Conservation (phyloP, 1,139 yeast genomes). For the Blastobotrys proliferans region DNA sequence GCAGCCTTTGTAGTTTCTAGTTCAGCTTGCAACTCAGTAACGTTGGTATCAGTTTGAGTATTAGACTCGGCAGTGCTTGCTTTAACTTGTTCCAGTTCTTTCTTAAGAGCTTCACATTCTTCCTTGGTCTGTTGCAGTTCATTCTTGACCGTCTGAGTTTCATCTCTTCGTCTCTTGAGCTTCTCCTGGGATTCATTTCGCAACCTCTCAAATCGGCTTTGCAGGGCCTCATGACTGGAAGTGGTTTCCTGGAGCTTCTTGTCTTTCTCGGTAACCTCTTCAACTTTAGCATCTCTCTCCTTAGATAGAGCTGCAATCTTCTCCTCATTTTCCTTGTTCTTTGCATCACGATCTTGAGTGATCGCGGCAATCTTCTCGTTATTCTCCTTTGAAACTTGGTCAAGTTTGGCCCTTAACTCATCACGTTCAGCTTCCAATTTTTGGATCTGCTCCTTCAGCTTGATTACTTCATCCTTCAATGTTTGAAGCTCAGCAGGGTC, state of each 20-base stretch:
- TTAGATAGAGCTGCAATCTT: neutral
- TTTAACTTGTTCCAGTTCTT: conserved; percentile 22
- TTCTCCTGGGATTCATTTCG: conserved; percentile 32
- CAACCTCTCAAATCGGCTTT: conserved; percentile 26
- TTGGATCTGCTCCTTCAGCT: conserved; percentile 15
- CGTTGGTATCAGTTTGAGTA: conserved; percentile 17
- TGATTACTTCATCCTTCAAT: conserved; percentile 37
- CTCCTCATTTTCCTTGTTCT: conserved; percentile 11
- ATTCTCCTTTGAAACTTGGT: neutral
- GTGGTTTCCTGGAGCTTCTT: conserved; percentile 3
- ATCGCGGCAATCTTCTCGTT: neutral
- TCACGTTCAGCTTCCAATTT: conserved; percentile 12
- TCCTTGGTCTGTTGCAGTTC: conserved; percentile 21
- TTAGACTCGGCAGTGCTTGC: conserved; percentile 15
- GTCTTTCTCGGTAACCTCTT: neutral
- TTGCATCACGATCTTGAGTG: neutral
- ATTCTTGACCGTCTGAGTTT: conserved; percentile 22
- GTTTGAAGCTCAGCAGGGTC: conserved; percentile 45
- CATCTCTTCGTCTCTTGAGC: conserved; percentile 27
- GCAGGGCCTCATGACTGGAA: conserved; percentile 6
- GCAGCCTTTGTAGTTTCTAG: conserved; percentile 19
- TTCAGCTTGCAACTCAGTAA: conserved; percentile 24
- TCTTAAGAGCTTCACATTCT: conserved; percentile 19
- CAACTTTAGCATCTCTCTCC: neutral
- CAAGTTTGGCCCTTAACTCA: conserved; percentile 3